Conservation (phyloP, 2,329 filamentous ascomycete genomes). For the Myrmaecium sp. region DNA sequence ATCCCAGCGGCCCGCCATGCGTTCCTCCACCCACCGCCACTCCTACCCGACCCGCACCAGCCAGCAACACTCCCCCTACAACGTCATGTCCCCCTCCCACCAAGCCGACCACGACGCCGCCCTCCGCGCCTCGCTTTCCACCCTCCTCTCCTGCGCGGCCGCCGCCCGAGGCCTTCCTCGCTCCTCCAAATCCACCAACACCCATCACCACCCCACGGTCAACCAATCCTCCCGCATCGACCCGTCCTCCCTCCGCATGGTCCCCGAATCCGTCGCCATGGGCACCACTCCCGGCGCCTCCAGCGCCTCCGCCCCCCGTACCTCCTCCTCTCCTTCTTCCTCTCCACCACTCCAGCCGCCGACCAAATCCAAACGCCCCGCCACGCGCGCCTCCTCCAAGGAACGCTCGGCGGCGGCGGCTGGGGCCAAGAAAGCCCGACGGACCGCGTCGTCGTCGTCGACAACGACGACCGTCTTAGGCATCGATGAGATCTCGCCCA, state of each 20-base stretch:
- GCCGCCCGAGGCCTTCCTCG: conserved; percentile 73
- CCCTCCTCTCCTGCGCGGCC: conserved; percentile 83
- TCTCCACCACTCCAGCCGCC: conserved; percentile 6
- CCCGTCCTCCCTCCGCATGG: conserved; percentile 38
- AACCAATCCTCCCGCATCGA: conserved; percentile 23
- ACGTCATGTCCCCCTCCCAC: conserved; percentile 55
- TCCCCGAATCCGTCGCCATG: conserved; percentile 42
- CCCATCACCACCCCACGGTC: conserved; percentile 11
- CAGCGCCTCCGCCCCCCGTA: conserved; percentile 10
- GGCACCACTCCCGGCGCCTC: conserved; percentile 14
- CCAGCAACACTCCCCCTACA: conserved; percentile 37
- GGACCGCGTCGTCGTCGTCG: conserved; percentile 9
- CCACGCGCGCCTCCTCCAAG: conserved; percentile 3
- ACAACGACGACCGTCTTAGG: conserved; percentile 5
- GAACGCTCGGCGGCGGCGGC: conserved; percentile 3
- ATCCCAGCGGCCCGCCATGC: conserved; percentile 13
- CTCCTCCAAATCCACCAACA: conserved; percentile 17
- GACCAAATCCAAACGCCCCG: conserved; percentile 6
- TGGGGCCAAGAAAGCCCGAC: conserved; percentile 2
- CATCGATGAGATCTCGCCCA: conserved; percentile 34
- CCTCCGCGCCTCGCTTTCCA: conserved; percentile 82
- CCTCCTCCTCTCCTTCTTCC: conserved; percentile 12
- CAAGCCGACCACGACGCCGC: conserved; percentile 87
- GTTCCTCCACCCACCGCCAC: conserved; percentile 20
- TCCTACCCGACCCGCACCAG: conserved; percentile 18